Evolutionary conservation across 305 asterid genomes (phyloP).

Genomic region (Ilex paraguariensis): DNA sequence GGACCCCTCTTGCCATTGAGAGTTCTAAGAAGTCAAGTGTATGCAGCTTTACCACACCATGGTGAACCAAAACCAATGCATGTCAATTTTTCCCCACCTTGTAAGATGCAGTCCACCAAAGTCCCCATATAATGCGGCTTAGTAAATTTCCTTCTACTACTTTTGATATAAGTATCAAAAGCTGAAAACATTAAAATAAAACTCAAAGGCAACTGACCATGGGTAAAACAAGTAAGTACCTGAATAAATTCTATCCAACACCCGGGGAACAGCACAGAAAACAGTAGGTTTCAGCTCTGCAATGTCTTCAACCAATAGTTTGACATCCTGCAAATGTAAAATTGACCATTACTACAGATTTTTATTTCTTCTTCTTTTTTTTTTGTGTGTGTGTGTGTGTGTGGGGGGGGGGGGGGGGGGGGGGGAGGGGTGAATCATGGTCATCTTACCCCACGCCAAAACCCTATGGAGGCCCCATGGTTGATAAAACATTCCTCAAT

Average conservation of each 20-base stretch:
- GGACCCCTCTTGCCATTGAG: too few relatives aligned
- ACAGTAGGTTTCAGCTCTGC: constrained; percentile 80
- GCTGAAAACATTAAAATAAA: too few relatives aligned
- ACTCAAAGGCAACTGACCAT: too few relatives aligned
- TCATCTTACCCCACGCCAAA: constrained; percentile 94
- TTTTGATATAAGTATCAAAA: too few relatives aligned
- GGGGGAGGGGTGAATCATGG: too few relatives aligned
- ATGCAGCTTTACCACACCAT: too few relatives aligned
- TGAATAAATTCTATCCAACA: constrained; percentile 77
- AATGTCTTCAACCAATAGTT: constrained; percentile 81
- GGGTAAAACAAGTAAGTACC: constrained; percentile 29
- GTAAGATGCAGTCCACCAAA: too few relatives aligned
- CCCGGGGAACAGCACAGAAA: constrained; percentile 97
- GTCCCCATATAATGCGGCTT: too few relatives aligned
- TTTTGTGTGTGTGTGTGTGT: not conserved
- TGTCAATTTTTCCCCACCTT: too few relatives aligned
- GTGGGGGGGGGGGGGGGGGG: not conserved
- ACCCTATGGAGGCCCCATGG: constrained; percentile 92
- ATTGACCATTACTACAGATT: not conserved
- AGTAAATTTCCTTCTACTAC: too few relatives aligned
- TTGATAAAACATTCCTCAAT: constrained; percentile 82
- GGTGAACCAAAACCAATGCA: too few relatives aligned
- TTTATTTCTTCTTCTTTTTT: not conserved
- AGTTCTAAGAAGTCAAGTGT: too few relatives aligned
- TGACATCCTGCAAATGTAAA: constrained; percentile 60